Evolutionary conservation across 495 filamentous ascomycete genomes (phyloP).

Genomic region (Penicillium subrubescens): DNA sequence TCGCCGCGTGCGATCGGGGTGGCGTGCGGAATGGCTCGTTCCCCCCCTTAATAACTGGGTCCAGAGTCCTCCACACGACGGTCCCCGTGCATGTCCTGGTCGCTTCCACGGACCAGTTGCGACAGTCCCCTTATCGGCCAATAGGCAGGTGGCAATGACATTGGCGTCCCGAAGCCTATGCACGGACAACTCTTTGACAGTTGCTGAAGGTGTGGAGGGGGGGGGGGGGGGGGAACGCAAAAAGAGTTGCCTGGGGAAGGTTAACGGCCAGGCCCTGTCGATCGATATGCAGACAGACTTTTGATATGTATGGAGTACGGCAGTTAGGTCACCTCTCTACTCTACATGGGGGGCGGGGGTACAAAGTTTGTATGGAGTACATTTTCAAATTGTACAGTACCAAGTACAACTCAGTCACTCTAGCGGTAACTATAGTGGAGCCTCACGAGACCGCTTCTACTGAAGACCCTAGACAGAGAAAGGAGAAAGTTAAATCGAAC

Average conservation of each 20-base stretch:
- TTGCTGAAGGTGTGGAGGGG: not conserved
- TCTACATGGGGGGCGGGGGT: not conserved
- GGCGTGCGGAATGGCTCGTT: constrained; percentile 17
- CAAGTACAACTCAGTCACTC: no score
- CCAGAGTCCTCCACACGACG: constrained; percentile 12
- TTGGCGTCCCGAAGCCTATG: not conserved
- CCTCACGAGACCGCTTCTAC: not conserved
- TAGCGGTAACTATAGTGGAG: not conserved
- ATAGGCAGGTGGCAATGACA: not conserved
- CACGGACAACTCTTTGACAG: constrained; percentile 9
- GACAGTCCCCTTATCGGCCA: constrained; percentile 7
- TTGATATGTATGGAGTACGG: not conserved
- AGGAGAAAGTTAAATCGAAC: not conserved
- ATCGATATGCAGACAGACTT: constrained; percentile 3
- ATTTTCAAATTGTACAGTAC: not conserved
- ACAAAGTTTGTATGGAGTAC: not conserved
- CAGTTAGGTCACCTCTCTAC: not conserved
- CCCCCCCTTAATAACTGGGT: constrained; percentile 9
- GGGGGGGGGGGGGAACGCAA: no score
- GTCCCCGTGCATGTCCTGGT: constrained; percentile 1
- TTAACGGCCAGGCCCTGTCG: constrained; percentile 12
- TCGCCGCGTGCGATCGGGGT: constrained; percentile 17
- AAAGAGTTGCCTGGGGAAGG: constrained; percentile 2
- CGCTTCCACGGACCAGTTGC: constrained; percentile 5
- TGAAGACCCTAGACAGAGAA: not conserved